These are phyloP conservation scores for Niveomyces coronatus DNA, from an alignment of 2,329 filamentous ascomycete species.

Conservation along the genomic window DNA sequence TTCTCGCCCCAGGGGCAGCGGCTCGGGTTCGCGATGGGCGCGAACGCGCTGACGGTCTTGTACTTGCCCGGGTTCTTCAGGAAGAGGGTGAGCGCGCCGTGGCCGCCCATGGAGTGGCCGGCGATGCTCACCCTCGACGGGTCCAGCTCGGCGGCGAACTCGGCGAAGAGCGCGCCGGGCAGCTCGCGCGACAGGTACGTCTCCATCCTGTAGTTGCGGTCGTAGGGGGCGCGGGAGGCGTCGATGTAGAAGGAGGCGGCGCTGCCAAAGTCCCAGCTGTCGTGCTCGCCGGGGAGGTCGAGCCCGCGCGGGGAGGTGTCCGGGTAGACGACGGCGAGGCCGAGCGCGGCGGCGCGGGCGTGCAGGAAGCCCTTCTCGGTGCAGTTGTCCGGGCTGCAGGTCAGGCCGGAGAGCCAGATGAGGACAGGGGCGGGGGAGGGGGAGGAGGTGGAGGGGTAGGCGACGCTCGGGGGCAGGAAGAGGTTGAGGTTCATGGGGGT, in stretches of 20 bases:
- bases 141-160: constrained; percentile 63
- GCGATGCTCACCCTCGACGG: constrained; percentile 64
- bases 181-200: constrained; percentile 83
- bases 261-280: constrained; percentile 81
- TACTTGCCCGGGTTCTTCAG: constrained; percentile 86
- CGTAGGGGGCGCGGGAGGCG: constrained; percentile 65
- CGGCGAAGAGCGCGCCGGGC: constrained; percentile 61
- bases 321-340: constrained; percentile 88
- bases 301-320: constrained; percentile 89
- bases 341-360: constrained; percentile 63
- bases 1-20: constrained; percentile 92
- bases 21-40: constrained; percentile 78
- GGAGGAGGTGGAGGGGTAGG: constrained; percentile 50
- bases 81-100: constrained; percentile 87
- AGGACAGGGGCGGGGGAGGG: constrained; percentile 61
- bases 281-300: constrained; percentile 72
- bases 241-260: constrained; percentile 94
- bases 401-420: constrained; percentile 88
- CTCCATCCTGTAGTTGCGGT: constrained; percentile 84
- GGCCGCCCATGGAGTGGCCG: constrained; percentile 95
- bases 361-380: constrained; percentile 86
- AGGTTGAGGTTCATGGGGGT: constrained; percentile 91
- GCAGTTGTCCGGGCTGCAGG: constrained; percentile 85
- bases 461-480: constrained; percentile 82
- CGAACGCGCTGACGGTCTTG: constrained; percentile 80